phyloP scores from a whole-genome alignment of 1,284 basidiomycete genomes.

The Irpex sp. region DNA sequence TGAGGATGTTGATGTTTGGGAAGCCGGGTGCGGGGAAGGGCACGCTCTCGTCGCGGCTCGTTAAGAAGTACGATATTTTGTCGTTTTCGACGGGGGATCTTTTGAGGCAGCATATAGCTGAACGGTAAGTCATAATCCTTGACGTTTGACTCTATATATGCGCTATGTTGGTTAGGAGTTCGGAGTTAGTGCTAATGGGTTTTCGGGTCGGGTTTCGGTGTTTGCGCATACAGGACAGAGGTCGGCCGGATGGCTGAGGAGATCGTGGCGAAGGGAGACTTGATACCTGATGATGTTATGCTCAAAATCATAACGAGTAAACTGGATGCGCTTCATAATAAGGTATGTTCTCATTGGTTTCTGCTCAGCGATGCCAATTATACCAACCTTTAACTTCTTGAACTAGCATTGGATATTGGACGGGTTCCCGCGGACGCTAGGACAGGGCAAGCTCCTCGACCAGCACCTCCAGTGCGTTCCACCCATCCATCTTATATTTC shows the following conservation, averaged over 20 bases:
- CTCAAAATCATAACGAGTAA: slow-evolving; percentile 69
- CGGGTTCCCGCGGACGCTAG: slow-evolving; percentile 91
- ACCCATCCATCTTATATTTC: not conserved
- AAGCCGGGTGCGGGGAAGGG: slow-evolving; percentile 81
- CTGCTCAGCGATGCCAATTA: too few relatives aligned
- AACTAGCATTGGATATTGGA: slow-evolving; percentile 97
- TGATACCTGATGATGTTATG: slow-evolving; percentile 77
- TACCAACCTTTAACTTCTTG: too few relatives aligned
- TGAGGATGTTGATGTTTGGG: slow-evolving; percentile 79
- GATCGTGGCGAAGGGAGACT: slow-evolving; percentile 69
- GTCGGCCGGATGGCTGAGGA: slow-evolving; percentile 68
- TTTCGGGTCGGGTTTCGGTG: not conserved
- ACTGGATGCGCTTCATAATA: slow-evolving; percentile 61
- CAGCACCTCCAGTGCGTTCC: slow-evolving; percentile 55
- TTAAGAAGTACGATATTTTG: slow-evolving; percentile 71
- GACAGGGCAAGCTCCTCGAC: slow-evolving; percentile 85
- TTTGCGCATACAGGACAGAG: slow-evolving; percentile 42
- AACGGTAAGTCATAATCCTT: slow-evolving; percentile 36
- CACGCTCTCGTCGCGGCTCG: slow-evolving; percentile 66
- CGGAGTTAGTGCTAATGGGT: not conserved
- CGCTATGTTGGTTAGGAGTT: not conserved
- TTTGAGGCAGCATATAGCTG: slow-evolving; percentile 72
- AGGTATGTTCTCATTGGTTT: slow-evolving; percentile 34
- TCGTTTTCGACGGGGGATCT: slow-evolving; percentile 79
- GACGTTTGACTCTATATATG: not conserved